phyloP scores from a whole-genome alignment of 805 yeast genomes.

The Vanderwaltozyma yarrowii region DNA sequence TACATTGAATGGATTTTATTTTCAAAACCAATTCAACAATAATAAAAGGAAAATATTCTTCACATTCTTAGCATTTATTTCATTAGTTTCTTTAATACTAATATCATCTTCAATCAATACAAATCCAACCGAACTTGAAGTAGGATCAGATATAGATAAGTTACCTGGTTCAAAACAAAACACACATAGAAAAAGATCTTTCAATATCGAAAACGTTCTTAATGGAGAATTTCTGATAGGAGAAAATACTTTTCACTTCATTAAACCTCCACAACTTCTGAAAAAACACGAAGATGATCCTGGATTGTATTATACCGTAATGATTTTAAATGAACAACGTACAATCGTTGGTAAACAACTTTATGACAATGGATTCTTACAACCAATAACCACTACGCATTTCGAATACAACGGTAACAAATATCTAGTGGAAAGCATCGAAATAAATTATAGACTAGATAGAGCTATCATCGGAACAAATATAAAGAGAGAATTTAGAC shows the following conservation, averaged over 20 bases:
- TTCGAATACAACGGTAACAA: slow-evolving; percentile 35
- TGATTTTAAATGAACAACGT: slow-evolving; percentile 6
- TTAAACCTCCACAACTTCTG: slow-evolving; percentile 15
- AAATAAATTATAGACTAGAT: slow-evolving; percentile 36
- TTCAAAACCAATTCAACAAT: slow-evolving; percentile 6
- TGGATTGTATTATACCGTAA: slow-evolving; percentile 31
- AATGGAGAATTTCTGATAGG: slow-evolving; percentile 18
- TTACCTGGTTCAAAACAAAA: no score
- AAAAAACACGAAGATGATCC: slow-evolving; percentile 31
- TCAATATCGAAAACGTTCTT: slow-evolving; percentile 16
- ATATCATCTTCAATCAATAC: no score
- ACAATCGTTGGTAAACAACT: slow-evolving; percentile 26
- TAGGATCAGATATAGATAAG: no score
- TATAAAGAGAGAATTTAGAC: slow-evolving; percentile 46
- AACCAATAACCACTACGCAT: slow-evolving; percentile 23
- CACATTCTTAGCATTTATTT: no score
- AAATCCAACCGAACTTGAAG: no score
- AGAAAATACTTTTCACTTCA: slow-evolving; percentile 18
- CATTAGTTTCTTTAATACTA: no score
- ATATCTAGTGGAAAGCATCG: slow-evolving; percentile 32
- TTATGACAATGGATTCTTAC: slow-evolving; percentile 14
- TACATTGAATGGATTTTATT: slow-evolving; percentile 6
- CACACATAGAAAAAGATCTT: slow-evolving; percentile 1
- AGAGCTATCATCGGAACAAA: slow-evolving; percentile 51
- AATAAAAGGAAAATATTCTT: slow-evolving; percentile 1